A percentile compares a stretch with the other conserved stretches of the same genome.
phyloP scores from a whole-genome alignment of 441 rosid species.

The Syzygium syzygioides region DNA sequence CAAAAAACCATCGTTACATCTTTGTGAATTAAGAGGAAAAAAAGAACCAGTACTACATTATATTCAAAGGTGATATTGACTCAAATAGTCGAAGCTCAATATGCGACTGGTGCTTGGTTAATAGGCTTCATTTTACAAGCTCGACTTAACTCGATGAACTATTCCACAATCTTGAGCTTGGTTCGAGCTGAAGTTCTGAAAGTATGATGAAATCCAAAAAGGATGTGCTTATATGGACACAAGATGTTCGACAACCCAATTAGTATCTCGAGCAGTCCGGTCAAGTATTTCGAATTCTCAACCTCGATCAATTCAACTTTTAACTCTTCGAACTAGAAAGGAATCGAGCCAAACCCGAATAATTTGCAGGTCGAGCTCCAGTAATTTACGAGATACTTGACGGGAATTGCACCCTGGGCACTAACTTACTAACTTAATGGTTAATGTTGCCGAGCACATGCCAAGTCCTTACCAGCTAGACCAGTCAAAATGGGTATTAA shows the following conservation, averaged over 20 bases:
- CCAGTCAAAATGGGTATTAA: no score
- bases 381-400: not conserved
- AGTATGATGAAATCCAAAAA: not conserved
- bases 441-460: not conserved
- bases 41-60: not conserved
- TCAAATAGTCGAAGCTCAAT: not conserved
- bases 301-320: not conserved
- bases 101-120: not conserved
- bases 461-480: not conserved
- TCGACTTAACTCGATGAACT: not conserved
- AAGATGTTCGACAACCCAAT: not conserved
- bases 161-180: not conserved
- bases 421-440: not conserved
- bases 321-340: not conserved
- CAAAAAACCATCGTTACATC: not conserved
- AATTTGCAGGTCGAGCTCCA: not conserved
- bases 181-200: not conserved
- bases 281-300: not conserved
- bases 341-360: not conserved
- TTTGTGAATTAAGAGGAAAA: not conserved
- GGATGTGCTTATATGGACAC: not conserved
- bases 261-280: not conserved
- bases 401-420: not conserved
- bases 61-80: not conserved
- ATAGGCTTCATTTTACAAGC: not conserved